phyloP scores from a whole-genome alignment of 495 filamentous ascomycete genomes.

The Penicillium parvum region DNA sequence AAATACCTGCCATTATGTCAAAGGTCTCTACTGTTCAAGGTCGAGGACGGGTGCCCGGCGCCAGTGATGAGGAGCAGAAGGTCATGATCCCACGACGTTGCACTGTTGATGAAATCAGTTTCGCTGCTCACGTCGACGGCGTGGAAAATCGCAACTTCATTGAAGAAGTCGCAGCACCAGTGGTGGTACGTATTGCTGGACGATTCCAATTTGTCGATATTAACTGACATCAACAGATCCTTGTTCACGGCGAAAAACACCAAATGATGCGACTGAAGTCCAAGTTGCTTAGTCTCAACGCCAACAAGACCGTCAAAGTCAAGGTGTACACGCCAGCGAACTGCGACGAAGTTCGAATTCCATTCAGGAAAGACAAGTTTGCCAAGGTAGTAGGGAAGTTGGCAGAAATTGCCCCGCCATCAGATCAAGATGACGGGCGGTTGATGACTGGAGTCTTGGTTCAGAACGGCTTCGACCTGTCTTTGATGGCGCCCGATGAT shows the following conservation, averaged over 20 bases:
- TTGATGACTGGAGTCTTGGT: slow-evolving; percentile 87
- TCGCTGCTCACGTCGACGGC: slow-evolving; percentile 97
- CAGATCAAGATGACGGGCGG: slow-evolving; percentile 41
- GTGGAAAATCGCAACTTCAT: slow-evolving; percentile 92
- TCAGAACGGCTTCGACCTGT: slow-evolving; percentile 94
- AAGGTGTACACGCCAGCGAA: slow-evolving; percentile 93
- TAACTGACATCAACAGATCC: slow-evolving; percentile 52
- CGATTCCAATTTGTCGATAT: background rate
- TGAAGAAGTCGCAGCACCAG: slow-evolving; percentile 82
- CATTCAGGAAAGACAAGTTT: slow-evolving; percentile 91
- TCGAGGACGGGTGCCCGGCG: slow-evolving; percentile 43
- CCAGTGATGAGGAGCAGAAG: slow-evolving; percentile 62
- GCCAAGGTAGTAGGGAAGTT: slow-evolving; percentile 95
- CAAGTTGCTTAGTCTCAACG: slow-evolving; percentile 85
- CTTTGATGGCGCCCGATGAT: slow-evolving; percentile 93
- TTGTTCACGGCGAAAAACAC: slow-evolving; percentile 94
- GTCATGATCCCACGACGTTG: slow-evolving; percentile 90
- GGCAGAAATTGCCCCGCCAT: slow-evolving; percentile 69
- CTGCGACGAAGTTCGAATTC: slow-evolving; percentile 91
- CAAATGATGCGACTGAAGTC: slow-evolving; percentile 98
- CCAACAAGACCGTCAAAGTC: slow-evolving; percentile 68
- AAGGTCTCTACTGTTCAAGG: slow-evolving; percentile 54
- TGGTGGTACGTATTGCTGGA: slow-evolving; percentile 63
- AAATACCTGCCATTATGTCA: slow-evolving; percentile 90
- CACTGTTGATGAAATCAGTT: slow-evolving; percentile 86